phyloP scores from a whole-genome alignment of 1,284 basidiomycete species.

The Phenoliferia sp. region DNA sequence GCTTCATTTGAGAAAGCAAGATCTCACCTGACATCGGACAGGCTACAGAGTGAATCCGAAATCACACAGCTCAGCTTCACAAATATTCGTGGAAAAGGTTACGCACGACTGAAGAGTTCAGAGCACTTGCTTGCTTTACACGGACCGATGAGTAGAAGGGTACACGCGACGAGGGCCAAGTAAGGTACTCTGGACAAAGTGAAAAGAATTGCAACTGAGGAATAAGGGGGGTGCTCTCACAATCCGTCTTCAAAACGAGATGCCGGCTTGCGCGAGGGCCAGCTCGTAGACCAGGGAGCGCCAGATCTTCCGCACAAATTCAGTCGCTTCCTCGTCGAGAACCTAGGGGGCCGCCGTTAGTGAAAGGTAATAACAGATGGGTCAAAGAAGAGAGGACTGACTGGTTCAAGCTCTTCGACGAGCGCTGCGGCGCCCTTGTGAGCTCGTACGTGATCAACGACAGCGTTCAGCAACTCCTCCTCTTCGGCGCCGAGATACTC shows the following conservation, averaged over 20 bases:
- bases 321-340: constrained; percentile 36
- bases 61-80: too few species aligned
- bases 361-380: not conserved
- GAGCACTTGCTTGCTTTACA: too few species aligned
- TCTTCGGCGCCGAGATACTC: constrained; percentile 40
- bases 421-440: constrained; percentile 36
- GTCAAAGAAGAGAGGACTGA: constrained; percentile 13
- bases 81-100: too few species aligned
- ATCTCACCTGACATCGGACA: too few species aligned
- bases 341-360: constrained; percentile 17
- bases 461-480: constrained; percentile 38
- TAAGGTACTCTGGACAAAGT: not conserved
- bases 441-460: constrained; percentile 36
- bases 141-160: not conserved
- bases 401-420: constrained; percentile 40
- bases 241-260: constrained; percentile 4
- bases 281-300: constrained; percentile 19
- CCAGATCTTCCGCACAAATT: constrained; percentile 37
- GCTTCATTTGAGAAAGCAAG: too few species aligned
- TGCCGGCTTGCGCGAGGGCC: constrained; percentile 19
- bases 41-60: too few species aligned
- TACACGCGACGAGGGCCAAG: not conserved
- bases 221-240: not conserved
- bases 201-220: not conserved
- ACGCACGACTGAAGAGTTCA: too few species aligned